Conservation (phyloP, 2,329 filamentous ascomycete species). For the Epichloe baconii region DNA sequence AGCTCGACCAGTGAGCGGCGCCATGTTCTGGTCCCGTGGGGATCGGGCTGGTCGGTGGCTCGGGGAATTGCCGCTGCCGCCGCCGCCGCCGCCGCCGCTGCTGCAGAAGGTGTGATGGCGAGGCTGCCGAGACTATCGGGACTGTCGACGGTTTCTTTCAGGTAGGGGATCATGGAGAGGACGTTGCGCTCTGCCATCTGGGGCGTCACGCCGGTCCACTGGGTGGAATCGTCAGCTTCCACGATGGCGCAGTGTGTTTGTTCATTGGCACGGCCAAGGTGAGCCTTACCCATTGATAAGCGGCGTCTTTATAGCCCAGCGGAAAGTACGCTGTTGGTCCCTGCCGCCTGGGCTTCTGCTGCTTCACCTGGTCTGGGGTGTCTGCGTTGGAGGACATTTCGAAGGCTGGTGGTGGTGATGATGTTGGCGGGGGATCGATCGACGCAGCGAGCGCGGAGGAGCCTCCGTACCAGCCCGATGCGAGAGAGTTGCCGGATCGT, state of each 20-base stretch:
- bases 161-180: conserved; percentile 71
- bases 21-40: conserved; percentile 77
- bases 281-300: conserved; percentile 68
- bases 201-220: conserved; percentile 82
- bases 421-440: too few relatives aligned
- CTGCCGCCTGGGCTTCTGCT: conserved; percentile 12
- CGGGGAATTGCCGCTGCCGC: background rate
- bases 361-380: conserved; percentile 13
- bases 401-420: background rate
- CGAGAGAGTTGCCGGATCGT: too few relatives aligned
- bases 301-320: conserved; percentile 80
- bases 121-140: conserved; percentile 13
- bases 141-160: conserved; percentile 63
- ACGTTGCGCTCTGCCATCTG: conserved; percentile 78
- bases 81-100: too few relatives aligned
- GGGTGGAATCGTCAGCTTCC: background rate
- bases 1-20: conserved; percentile 72
- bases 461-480: too few relatives aligned
- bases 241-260: background rate
- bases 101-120: too few relatives aligned
- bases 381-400: conserved; percentile 22
- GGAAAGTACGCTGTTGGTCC: conserved; percentile 50
- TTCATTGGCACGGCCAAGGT: background rate
- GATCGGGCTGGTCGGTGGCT: conserved; percentile 46
- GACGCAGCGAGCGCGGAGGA: too few relatives aligned